These are phyloP conservation scores for Sanghuangporus weigelae DNA, from an alignment of 1,284 basidiomycete species.

Conservation along the genomic window DNA sequence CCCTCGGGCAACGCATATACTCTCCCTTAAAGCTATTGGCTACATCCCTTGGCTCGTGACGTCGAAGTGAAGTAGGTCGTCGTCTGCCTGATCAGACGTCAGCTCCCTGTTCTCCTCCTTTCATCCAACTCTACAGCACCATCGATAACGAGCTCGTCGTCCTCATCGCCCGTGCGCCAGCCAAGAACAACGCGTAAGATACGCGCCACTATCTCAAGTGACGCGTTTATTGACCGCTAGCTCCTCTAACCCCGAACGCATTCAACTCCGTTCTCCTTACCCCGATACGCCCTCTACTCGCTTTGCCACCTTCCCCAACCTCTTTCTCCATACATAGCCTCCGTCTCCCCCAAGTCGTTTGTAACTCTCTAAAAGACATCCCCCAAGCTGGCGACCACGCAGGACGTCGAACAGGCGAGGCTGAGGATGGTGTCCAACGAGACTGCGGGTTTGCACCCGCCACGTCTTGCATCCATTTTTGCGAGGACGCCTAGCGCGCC, in stretches of 20 bases:
- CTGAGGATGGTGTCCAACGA: slow-evolving; percentile 10
- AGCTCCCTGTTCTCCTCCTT: neutral
- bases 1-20: slow-evolving; percentile 12
- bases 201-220: neutral
- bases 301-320: neutral
- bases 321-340: neutral
- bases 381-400: neutral
- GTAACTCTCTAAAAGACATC: neutral
- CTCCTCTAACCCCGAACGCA: neutral
- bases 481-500: slow-evolving; percentile 67
- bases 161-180: neutral
- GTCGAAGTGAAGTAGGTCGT: neutral
- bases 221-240: neutral
- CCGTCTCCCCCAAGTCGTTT: neutral
- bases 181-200: neutral
- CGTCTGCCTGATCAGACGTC: neutral
- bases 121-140: neutral
- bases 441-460: slow-evolving; percentile 54
- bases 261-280: neutral
- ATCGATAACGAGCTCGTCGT: neutral
- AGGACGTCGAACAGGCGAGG: neutral
- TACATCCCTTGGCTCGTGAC: neutral
- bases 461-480: slow-evolving; percentile 67
- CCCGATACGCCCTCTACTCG: neutral
- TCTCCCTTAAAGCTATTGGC: neutral